phyloP scores from a whole-genome alignment of 371 early-diverging fungal species.

The Mucor velutinosus region DNA sequence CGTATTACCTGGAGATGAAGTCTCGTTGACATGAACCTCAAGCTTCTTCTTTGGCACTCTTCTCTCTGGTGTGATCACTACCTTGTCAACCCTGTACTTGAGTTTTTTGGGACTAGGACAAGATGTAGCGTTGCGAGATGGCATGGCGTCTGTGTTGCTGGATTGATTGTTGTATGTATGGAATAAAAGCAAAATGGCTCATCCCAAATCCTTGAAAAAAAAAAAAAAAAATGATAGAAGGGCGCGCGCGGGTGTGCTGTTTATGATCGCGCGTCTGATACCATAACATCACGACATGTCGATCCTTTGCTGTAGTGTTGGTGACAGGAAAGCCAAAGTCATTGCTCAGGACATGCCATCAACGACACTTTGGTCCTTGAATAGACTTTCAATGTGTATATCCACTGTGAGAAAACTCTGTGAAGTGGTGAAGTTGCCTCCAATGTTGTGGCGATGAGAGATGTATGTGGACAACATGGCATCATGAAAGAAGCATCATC shows the following conservation, averaged over 20 bases:
- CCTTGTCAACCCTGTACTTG: background rate
- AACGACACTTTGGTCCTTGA: background rate
- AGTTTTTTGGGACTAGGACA: background rate
- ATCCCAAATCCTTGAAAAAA: background rate
- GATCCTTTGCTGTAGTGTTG: background rate
- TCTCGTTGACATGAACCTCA: constrained; percentile 7
- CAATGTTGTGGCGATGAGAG: background rate
- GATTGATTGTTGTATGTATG: background rate
- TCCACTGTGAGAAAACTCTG: background rate
- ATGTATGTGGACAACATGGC: too few relatives aligned
- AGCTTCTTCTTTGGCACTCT: background rate
- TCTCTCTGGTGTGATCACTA: background rate
- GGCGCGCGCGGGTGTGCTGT: too few relatives aligned
- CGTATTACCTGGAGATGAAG: constrained; percentile 29
- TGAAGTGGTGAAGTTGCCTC: background rate
- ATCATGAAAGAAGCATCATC: background rate
- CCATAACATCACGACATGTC: background rate
- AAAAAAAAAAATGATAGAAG: background rate
- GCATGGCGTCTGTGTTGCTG: background rate
- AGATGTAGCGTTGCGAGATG: constrained; percentile 8
- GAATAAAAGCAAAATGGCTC: background rate
- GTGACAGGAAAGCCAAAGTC: background rate
- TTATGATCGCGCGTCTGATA: background rate
- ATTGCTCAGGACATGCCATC: background rate
- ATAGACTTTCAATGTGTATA: background rate